Percentiles rank a stretch among this genome's conserved stretches.
Conservation (phyloP, 116 monocot genomes). For the Trichopus zeylanicus region DNA sequence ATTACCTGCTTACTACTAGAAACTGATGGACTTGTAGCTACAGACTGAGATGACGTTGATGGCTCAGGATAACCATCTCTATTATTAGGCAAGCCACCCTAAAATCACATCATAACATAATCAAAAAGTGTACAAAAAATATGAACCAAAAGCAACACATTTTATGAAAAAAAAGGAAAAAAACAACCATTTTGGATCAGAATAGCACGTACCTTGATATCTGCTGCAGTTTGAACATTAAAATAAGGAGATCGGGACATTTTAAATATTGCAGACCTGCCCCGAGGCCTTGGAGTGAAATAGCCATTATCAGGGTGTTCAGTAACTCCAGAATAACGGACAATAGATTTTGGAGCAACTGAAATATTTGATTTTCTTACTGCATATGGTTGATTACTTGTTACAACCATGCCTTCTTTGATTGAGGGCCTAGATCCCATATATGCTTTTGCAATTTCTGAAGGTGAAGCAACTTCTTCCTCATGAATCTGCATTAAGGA, state of each 20-base stretch:
- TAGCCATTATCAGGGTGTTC: constrained; percentile 27
- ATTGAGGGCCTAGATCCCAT: constrained; percentile 59
- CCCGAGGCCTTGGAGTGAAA: constrained; percentile 32
- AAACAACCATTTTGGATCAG: too few species aligned
- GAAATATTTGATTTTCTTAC: constrained; percentile 11
- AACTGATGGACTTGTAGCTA: constrained; percentile 12
- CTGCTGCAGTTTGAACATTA: constrained; percentile 19
- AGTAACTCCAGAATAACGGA: constrained; percentile 19
- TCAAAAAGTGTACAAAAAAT: too few species aligned
- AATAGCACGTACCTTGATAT: constrained; percentile 14
- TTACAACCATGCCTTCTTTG: constrained; percentile 13
- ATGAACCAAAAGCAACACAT: too few species aligned
- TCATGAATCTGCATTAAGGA: constrained; percentile 24
- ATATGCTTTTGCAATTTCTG: constrained; percentile 82
- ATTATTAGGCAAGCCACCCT: constrained; percentile 24
- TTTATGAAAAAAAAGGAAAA: too few species aligned
- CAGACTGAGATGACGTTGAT: constrained; percentile 19
- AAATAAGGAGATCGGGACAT: constrained; percentile 91
- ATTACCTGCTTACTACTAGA: constrained; percentile 56
- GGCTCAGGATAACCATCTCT: constrained; percentile 9
- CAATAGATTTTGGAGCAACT: constrained; percentile 30
- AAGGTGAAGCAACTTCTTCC: constrained; percentile 53
- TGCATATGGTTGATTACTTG: constrained; percentile 8
- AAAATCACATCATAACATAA: constrained; percentile 1
- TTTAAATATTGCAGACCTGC: constrained; percentile 61